phyloP scores from a whole-genome alignment of 163 green algal genomes.

The Scenedesmus sp. region DNA sequence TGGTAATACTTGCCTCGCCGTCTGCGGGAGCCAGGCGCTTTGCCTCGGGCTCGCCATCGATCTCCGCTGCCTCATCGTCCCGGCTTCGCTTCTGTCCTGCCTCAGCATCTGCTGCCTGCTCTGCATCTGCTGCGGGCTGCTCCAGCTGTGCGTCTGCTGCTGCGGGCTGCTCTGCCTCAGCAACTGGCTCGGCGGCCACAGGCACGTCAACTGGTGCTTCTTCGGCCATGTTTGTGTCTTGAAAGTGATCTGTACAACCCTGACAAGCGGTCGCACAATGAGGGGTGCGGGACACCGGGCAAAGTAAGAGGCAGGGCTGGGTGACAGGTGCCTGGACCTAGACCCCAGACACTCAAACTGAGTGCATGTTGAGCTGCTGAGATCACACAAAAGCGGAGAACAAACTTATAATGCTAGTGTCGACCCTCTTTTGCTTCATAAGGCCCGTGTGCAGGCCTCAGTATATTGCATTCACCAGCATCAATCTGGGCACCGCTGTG shows the following conservation, averaged over 20 bases:
- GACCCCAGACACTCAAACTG: background rate
- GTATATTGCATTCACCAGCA: no score
- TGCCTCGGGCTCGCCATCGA: slow-evolving; percentile 33
- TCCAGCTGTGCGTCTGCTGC: slow-evolving; percentile 8
- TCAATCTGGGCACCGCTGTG: no score
- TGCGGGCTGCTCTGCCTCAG: slow-evolving; percentile 22
- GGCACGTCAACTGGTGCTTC: slow-evolving; percentile 25
- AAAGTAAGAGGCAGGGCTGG: background rate
- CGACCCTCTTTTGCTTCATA: no score
- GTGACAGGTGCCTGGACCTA: background rate
- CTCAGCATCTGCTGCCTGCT: slow-evolving; percentile 14
- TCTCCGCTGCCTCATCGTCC: slow-evolving; percentile 21
- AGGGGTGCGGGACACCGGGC: background rate
- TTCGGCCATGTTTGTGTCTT: slow-evolving; percentile 33
- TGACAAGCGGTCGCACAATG: slow-evolving; percentile 3
- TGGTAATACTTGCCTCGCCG: background rate
- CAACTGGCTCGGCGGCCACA: slow-evolving; percentile 24
- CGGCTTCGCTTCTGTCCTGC: slow-evolving; percentile 27
- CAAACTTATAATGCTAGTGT: no score
- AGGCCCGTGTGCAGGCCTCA: no score
- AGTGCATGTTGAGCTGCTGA: background rate
- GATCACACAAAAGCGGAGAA: background rate
- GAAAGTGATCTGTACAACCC: background rate
- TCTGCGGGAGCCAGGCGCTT: slow-evolving; percentile 16
- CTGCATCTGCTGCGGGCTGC: slow-evolving; percentile 9